A percentile compares a stretch with the other conserved stretches of the same genome.
These are phyloP conservation scores for Kodamaea alishanica DNA, from an alignment of 1,139 yeast genomes.

Conservation along the genomic window DNA sequence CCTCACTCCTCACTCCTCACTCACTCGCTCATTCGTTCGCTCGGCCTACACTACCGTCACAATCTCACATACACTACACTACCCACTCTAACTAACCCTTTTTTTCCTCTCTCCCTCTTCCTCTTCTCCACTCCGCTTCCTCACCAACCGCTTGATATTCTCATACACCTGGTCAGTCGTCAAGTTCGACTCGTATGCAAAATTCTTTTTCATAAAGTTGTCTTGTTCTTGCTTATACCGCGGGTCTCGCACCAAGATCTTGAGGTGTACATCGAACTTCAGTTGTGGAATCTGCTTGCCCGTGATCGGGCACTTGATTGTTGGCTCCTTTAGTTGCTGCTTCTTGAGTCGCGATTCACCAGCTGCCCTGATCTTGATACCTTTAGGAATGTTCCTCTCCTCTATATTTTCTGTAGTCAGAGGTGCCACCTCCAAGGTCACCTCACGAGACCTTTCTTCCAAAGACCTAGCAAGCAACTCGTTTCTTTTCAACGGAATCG, in stretches of 20 bases:
- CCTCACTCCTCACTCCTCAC: too few species aligned
- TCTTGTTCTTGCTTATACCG: constrained; percentile 68
- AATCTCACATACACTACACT: background rate
- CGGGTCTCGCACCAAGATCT: constrained; percentile 74
- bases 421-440: constrained; percentile 10
- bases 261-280: constrained; percentile 70
- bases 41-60: background rate
- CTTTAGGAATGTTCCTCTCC: constrained; percentile 33
- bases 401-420: background rate
- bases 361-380: constrained; percentile 64
- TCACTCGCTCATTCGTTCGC: too few species aligned
- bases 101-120: constrained; percentile 14
- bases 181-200: constrained; percentile 55
- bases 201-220: constrained; percentile 60
- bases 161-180: constrained; percentile 68
- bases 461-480: constrained; percentile 63
- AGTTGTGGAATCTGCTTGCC: constrained; percentile 66
- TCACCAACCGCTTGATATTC: constrained; percentile 64
- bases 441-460: constrained; percentile 32
- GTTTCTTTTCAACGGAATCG: constrained; percentile 56
- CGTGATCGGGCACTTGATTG: constrained; percentile 70
- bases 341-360: constrained; percentile 60
- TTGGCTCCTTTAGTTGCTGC: constrained; percentile 24
- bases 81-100: constrained; percentile 3
- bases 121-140: constrained; percentile 23